These are phyloP conservation scores for Lagenidium giganteum DNA, from an alignment of 352 stramenopile genomes.

Conservation along the genomic window DNA sequence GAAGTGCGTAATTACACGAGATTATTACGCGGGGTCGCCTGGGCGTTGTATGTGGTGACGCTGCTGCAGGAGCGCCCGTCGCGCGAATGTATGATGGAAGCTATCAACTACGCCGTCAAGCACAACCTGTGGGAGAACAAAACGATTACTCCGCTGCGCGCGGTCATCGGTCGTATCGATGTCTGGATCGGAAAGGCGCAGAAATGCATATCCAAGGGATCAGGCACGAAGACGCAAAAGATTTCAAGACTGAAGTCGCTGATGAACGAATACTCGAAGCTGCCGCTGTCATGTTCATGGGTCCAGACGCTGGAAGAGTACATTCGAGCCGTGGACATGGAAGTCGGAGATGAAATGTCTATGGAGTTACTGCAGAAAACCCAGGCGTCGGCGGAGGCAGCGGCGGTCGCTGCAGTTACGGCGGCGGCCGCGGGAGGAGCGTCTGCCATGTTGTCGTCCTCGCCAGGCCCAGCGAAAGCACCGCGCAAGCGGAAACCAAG, in stretches of 20 bases:
- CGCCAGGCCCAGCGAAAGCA: too few species aligned
- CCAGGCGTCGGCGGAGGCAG: conserved; percentile 9
- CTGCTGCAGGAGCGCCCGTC: conserved; percentile 59
- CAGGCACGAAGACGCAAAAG: conserved; percentile 37
- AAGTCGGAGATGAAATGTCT: too few species aligned
- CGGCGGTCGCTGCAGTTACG: conserved; percentile 23
- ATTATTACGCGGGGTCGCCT: conserved; percentile 44
- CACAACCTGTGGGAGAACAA: conserved; percentile 57
- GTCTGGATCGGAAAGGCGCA: conserved; percentile 58
- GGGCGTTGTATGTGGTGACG: conserved; percentile 54
- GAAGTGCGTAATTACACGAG: conserved; percentile 42
- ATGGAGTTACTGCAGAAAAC: conserved; percentile 22
- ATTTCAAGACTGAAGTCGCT: conserved; percentile 44
- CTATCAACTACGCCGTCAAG: conserved; percentile 40
- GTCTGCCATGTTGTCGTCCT: too few species aligned
- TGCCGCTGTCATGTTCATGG: conserved; percentile 61
- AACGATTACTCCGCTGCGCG: conserved; percentile 39
- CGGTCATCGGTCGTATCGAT: conserved; percentile 53
- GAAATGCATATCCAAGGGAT: conserved; percentile 60
- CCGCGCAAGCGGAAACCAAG: too few species aligned
- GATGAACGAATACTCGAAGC: conserved; percentile 79
- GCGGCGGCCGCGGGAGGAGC: conserved; percentile 15
- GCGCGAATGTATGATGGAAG: conserved; percentile 32
- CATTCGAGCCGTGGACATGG: conserved; percentile 18
- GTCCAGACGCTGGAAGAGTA: too few species aligned